These are phyloP conservation scores for Echinosphaeria canescens DNA, from an alignment of 2,329 filamentous ascomycete species.

Conservation along the genomic window DNA sequence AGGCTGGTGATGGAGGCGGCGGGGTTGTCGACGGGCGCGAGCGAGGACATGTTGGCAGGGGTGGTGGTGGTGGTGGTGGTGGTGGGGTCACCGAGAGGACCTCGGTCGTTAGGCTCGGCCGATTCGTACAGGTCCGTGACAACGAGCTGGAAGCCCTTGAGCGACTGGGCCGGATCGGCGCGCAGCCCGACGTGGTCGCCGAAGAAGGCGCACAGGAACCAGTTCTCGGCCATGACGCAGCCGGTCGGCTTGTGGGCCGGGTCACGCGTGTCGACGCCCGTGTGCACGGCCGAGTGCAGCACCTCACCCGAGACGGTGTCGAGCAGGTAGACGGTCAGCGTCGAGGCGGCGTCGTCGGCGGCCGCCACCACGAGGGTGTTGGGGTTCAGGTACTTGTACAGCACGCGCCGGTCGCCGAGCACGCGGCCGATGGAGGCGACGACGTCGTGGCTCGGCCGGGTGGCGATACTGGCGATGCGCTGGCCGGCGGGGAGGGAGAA, in stretches of 20 bases:
- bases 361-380: constrained; percentile 64
- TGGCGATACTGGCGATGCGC: constrained; percentile 44
- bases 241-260: constrained; percentile 52
- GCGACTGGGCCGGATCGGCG: constrained; percentile 27
- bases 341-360: constrained; percentile 30
- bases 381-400: constrained; percentile 93
- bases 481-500: constrained; percentile 47
- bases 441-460: constrained; percentile 56
- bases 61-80: no score
- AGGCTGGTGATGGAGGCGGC: constrained; percentile 21
- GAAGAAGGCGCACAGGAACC: constrained; percentile 75
- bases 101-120: constrained; percentile 61
- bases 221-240: constrained; percentile 78
- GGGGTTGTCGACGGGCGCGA: constrained; percentile 38
- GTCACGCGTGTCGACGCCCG: constrained; percentile 47
- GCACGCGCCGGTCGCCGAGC: constrained; percentile 73
- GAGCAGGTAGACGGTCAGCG: constrained; percentile 55
- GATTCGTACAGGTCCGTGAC: constrained; percentile 87
- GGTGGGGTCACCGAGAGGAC: constrained; percentile 42
- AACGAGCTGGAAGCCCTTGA: constrained; percentile 72
- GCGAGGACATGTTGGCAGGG: constrained; percentile 57
- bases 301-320: constrained; percentile 74
- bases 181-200: constrained; percentile 34
- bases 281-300: constrained; percentile 47
- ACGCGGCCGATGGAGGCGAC: constrained; percentile 92